A percentile compares a stretch with the other conserved stretches of the same genome.
Evolutionary conservation across 768 basidiomycete species (phyloP).

Genomic region (Gyrodon lividus): DNA sequence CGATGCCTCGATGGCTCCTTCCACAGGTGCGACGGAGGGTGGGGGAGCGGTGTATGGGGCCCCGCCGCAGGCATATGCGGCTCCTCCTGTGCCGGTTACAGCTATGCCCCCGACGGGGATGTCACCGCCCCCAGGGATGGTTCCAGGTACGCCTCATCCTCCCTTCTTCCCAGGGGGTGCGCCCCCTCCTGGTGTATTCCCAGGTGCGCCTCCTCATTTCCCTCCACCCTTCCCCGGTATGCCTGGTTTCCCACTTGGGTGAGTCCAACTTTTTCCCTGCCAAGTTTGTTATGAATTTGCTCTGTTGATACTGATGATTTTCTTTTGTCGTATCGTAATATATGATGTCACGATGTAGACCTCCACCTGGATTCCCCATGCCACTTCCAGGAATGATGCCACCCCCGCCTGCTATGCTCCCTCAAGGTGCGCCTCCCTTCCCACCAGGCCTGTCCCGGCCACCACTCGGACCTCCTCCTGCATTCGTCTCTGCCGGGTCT

Average conservation of each 20-base stretch:
- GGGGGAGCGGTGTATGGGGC: slow-evolving; percentile 70
- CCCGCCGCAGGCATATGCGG: slow-evolving; percentile 67
- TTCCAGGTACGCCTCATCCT: slow-evolving; percentile 46
- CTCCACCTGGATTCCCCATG: slow-evolving; percentile 52
- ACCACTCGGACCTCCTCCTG: slow-evolving; percentile 34
- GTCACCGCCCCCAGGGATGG: slow-evolving; percentile 38
- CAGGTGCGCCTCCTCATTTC: slow-evolving; percentile 35
- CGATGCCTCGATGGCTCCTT: slow-evolving; percentile 30
- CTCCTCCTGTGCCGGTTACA: slow-evolving; percentile 36
- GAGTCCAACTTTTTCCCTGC: slow-evolving; percentile 27
- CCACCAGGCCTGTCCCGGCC: slow-evolving; percentile 37
- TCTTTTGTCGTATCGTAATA: slow-evolving; percentile 3
- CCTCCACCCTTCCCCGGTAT: slow-evolving; percentile 43
- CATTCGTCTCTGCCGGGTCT: slow-evolving; percentile 34
- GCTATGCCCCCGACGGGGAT: slow-evolving; percentile 28
- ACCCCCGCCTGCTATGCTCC: slow-evolving; percentile 33
- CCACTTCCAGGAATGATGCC: slow-evolving; percentile 43
- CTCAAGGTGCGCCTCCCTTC: slow-evolving; percentile 39
- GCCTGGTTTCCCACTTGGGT: slow-evolving; percentile 61
- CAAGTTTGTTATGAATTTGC: slow-evolving; percentile 15
- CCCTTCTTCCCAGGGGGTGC: slow-evolving; percentile 39
- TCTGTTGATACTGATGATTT: slow-evolving; percentile 21
- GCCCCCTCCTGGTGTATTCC: slow-evolving; percentile 39
- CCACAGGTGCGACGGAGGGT: slow-evolving; percentile 38
- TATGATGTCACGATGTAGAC: slow-evolving; percentile 29